Percentiles rank a stretch among this genome's conserved stretches.
Evolutionary conservation across 352 stramenopile species (phyloP).

Genomic region (Elongisporangium undulatum): DNA sequence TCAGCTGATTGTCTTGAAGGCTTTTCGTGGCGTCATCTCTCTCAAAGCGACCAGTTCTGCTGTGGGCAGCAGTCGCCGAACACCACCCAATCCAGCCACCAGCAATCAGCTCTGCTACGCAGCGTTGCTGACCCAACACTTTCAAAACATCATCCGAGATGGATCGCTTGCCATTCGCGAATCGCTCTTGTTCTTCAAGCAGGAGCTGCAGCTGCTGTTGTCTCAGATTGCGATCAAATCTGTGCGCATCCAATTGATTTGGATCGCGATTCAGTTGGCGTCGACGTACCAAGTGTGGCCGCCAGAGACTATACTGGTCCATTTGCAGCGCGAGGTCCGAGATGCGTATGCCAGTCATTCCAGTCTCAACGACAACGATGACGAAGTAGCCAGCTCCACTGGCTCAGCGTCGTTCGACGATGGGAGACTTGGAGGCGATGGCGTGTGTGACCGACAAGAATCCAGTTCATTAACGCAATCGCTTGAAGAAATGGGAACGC

Average conservation of each 20-base stretch:
- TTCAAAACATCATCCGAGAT: conserved; percentile 30
- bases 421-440: conserved; percentile 24
- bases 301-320: conserved; percentile 32
- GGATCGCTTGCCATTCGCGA: conserved; percentile 39
- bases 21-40: conserved; percentile 45
- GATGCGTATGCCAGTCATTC: conserved; percentile 7
- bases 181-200: conserved; percentile 57
- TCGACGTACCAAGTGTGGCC: conserved; percentile 25
- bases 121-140: conserved; percentile 47
- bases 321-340: conserved; percentile 31
- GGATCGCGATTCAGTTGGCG: conserved; percentile 44
- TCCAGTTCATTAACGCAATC: not conserved
- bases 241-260: conserved; percentile 55
- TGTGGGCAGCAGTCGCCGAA: conserved; percentile 1
- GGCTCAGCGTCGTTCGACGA: conserved; percentile 27
- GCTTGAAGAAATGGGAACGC: conserved; percentile 13
- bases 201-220: conserved; percentile 44
- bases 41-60: conserved; percentile 28
- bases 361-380: conserved; percentile 12
- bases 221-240: conserved; percentile 38
- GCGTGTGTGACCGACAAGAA: not conserved
- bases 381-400: conserved; percentile 5
- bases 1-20: conserved; percentile 58
- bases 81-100: conserved; percentile 1
- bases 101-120: conserved; percentile 39